These are phyloP conservation scores for Pythium brassicae DNA, from an alignment of 352 stramenopile genomes.

Conservation along the genomic window DNA sequence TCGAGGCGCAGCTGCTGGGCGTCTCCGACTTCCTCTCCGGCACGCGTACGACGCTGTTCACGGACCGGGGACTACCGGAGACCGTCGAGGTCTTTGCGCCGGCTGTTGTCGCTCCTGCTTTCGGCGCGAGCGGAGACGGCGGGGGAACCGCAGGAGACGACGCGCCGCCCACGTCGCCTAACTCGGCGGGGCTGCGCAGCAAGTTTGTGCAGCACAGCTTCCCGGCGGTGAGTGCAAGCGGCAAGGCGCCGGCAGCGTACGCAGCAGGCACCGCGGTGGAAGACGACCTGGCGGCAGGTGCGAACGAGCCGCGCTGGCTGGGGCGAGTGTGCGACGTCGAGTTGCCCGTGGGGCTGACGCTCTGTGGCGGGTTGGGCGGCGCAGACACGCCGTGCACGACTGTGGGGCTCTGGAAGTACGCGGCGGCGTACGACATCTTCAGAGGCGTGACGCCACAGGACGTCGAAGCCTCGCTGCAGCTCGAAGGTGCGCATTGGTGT, in stretches of 20 bases:
- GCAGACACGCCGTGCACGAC: constrained; percentile 66
- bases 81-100: constrained; percentile 3
- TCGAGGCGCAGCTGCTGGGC: constrained; percentile 55
- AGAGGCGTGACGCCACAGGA: constrained; percentile 53
- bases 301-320: too few relatives aligned
- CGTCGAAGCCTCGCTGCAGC: constrained; percentile 45
- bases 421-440: constrained; percentile 58
- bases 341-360: not conserved
- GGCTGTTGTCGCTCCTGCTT: not conserved
- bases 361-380: not conserved
- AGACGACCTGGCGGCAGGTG: constrained; percentile 62
- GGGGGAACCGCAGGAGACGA: not conserved
- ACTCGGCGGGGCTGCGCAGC: constrained; percentile 13
- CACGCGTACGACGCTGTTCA: constrained; percentile 34
- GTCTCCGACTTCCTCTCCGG: constrained; percentile 61
- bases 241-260: constrained; percentile 20
- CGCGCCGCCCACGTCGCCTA: constrained; percentile 7
- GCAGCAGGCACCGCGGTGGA: constrained; percentile 41
- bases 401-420: constrained; percentile 62
- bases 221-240: constrained; percentile 6
- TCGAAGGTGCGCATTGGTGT: constrained; percentile 38
- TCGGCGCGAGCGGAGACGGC: not conserved
- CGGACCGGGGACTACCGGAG: constrained; percentile 14
- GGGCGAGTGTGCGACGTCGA: not conserved
- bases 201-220: constrained; percentile 20